Evolutionary conservation across 2,329 filamentous ascomycete species (phyloP).

Genomic region (Stagonosporopsis chrysanthemi): DNA sequence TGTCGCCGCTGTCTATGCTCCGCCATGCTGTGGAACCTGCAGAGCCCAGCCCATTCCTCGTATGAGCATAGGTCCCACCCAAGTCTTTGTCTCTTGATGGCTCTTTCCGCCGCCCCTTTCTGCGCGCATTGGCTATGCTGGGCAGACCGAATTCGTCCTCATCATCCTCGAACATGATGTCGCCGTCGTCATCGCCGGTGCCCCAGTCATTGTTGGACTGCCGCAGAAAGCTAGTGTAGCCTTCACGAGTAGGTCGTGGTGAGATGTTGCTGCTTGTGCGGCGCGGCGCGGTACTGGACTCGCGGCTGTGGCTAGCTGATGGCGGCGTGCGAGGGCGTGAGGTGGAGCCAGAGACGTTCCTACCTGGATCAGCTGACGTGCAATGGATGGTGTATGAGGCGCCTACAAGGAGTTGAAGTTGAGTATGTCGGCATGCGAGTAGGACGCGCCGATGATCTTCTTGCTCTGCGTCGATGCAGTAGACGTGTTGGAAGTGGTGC

Average conservation of each 20-base stretch:
- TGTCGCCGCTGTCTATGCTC: conserved; percentile 85
- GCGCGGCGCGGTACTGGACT: conserved; percentile 65
- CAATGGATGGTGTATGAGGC: neutral
- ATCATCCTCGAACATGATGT: conserved; percentile 84
- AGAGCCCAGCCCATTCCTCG: conserved; percentile 26
- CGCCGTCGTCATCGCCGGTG: conserved; percentile 69
- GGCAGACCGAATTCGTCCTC: conserved; percentile 96
- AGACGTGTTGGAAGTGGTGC: conserved; percentile 58
- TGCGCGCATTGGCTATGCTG: conserved; percentile 89
- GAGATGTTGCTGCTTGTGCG: conserved; percentile 63
- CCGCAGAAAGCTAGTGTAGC: conserved; percentile 82
- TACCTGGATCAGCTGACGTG: conserved; percentile 44
- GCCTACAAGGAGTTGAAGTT: conserved; percentile 81
- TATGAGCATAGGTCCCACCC: conserved; percentile 38
- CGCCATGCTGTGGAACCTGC: conserved; percentile 55
- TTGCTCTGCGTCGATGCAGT: conserved; percentile 56
- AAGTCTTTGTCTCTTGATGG: conserved; percentile 56
- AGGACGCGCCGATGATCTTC: conserved; percentile 89
- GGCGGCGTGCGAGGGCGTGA: conserved; percentile 79
- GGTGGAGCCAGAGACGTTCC: conserved; percentile 67
- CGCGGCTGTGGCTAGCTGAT: conserved; percentile 64
- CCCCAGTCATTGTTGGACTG: conserved; percentile 86
- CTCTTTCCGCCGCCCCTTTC: conserved; percentile 64
- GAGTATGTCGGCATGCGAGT: conserved; percentile 94
- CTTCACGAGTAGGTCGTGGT: conserved; percentile 68